Percentiles rank a stretch among this genome's conserved stretches.
phyloP scores from a whole-genome alignment of 768 basidiomycete species.

The Kwoniella dejecticola region DNA sequence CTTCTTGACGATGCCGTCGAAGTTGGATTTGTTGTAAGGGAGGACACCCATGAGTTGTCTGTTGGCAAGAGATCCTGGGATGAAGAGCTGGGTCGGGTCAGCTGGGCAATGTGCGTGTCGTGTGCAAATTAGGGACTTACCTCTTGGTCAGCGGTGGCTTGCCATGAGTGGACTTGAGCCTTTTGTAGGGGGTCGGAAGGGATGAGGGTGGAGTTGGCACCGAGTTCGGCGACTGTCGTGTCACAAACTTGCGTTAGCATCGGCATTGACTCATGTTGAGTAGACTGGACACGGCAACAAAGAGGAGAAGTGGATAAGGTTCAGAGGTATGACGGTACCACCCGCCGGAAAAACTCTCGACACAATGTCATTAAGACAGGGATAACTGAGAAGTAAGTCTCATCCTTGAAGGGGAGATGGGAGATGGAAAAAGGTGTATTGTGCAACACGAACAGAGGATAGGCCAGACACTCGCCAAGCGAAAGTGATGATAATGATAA shows the following conservation, averaged over 20 bases:
- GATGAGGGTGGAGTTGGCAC: constrained; percentile 76
- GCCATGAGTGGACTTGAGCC: constrained; percentile 84
- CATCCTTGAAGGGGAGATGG: constrained; percentile 54
- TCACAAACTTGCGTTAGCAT: too few species aligned
- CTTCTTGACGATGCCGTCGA: constrained; percentile 44
- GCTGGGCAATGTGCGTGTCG: background rate
- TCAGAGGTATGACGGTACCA: constrained; percentile 57
- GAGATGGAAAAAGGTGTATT: constrained; percentile 2
- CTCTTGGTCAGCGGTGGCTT: constrained; percentile 71
- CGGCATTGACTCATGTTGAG: too few species aligned
- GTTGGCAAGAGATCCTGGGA: constrained; percentile 58
- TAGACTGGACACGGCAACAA: too few species aligned
- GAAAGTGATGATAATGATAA: constrained; percentile 7
- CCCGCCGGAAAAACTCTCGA: constrained; percentile 61
- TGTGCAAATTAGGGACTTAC: constrained; percentile 52
- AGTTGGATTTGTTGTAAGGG: constrained; percentile 75
- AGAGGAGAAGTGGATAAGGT: background rate
- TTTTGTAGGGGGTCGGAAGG: constrained; percentile 67
- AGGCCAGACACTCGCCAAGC: background rate
- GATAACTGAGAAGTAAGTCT: constrained; percentile 66
- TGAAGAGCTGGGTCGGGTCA: constrained; percentile 41
- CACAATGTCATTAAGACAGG: constrained; percentile 68
- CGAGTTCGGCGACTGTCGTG: constrained; percentile 68
- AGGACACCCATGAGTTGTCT: constrained; percentile 57
- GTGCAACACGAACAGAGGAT: background rate